phyloP scores from a whole-genome alignment of 805 yeast genomes.

The Monosporozyma servazzii region DNA sequence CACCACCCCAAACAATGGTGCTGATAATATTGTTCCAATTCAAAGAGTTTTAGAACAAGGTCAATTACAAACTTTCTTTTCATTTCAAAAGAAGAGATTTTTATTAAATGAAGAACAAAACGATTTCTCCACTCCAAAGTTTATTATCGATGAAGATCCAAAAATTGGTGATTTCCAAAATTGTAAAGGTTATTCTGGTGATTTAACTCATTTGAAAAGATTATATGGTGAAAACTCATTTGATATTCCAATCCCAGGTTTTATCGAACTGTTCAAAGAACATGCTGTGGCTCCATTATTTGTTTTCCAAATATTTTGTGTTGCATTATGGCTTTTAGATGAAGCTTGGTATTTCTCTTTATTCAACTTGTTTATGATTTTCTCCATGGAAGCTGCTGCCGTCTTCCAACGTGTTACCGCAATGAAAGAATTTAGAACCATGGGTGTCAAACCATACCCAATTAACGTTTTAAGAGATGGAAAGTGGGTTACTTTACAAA shows the following conservation, averaged over 20 bases:
- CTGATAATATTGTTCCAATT: slow-evolving; percentile 68
- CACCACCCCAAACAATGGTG: slow-evolving; percentile 80
- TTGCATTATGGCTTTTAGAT: slow-evolving; percentile 91
- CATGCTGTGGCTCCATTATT: slow-evolving; percentile 98
- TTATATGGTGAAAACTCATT: slow-evolving; percentile 78
- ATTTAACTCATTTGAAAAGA: slow-evolving; percentile 40
- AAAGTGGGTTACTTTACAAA: slow-evolving; percentile 60
- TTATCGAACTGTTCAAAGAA: slow-evolving; percentile 82
- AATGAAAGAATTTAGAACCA: slow-evolving; percentile 88
- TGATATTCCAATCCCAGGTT: slow-evolving; percentile 93
- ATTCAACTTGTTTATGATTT: slow-evolving; percentile 84
- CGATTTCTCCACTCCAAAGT: slow-evolving; percentile 73
- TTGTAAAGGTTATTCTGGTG: slow-evolving; percentile 47
- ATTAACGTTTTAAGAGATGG: slow-evolving; percentile 63
- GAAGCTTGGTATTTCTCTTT: slow-evolving; percentile 94
- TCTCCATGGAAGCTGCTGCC: slow-evolving; percentile 86
- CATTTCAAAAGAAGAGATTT: slow-evolving; percentile 88
- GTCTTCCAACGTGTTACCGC: slow-evolving; percentile 94
- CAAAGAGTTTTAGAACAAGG: slow-evolving; percentile 46
- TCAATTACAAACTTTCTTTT: slow-evolving; percentile 57
- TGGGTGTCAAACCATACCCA: slow-evolving; percentile 91
- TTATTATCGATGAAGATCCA: slow-evolving; percentile 50
- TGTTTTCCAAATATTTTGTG: slow-evolving; percentile 92
- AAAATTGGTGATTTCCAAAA: slow-evolving; percentile 47
- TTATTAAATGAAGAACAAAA: slow-evolving; percentile 47